These are phyloP conservation scores for Monilinia aucupariae DNA, from an alignment of 2,329 filamentous ascomycete genomes.

Conservation along the genomic window DNA sequence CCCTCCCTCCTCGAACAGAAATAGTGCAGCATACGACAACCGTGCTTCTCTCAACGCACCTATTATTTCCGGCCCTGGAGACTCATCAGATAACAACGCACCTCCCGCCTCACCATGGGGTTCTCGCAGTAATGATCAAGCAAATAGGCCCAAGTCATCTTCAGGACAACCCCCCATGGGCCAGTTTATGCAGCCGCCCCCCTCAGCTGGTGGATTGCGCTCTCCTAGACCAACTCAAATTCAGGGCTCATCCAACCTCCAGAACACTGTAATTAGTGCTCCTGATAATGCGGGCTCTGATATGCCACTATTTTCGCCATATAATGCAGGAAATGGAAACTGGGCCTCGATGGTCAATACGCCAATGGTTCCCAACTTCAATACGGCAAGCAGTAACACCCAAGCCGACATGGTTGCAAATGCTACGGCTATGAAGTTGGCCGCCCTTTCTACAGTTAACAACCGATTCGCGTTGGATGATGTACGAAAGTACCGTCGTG, in stretches of 20 bases:
- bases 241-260: constrained; percentile 63
- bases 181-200: constrained; percentile 81
- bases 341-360: constrained; percentile 99
- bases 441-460: constrained; percentile 93
- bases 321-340: constrained; percentile 73
- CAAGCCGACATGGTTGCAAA: constrained; percentile 99
- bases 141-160: constrained; percentile 68
- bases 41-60: constrained; percentile 67
- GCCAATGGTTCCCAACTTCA: constrained; percentile 87
- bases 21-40: constrained; percentile 75
- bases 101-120: constrained; percentile 80
- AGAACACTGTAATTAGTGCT: constrained; percentile 75
- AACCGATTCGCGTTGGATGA: constrained; percentile 96
- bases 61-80: constrained; percentile 65
- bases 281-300: constrained; percentile 64
- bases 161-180: constrained; percentile 82
- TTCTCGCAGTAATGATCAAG: constrained; percentile 44
- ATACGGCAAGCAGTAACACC: constrained; percentile 45
- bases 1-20: constrained; percentile 83
- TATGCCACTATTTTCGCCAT: constrained; percentile 81
- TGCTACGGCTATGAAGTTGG: constrained; percentile 97
- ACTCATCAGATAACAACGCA: constrained; percentile 54
- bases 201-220: constrained; percentile 62
- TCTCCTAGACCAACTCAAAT: constrained; percentile 67
- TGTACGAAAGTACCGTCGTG: constrained; percentile 89